phyloP scores from a whole-genome alignment of 208 protist species.

The Leishmania turanica region DNA sequence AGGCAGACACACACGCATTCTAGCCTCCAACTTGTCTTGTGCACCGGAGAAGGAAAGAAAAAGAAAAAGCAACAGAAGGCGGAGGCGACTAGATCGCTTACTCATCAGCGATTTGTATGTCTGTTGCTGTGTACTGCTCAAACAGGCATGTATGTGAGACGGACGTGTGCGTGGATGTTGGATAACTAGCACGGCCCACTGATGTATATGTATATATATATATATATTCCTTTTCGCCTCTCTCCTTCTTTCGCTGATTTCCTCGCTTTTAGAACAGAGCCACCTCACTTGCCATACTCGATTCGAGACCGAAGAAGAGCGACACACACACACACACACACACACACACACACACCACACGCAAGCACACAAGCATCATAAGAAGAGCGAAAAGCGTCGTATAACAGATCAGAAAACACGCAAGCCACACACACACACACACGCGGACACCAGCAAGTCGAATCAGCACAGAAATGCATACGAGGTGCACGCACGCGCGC shows the following conservation, averaged over 20 bases:
- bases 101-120: neutral
- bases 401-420: neutral
- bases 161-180: neutral
- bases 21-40: neutral
- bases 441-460: neutral
- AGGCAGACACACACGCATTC: neutral
- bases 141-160: neutral
- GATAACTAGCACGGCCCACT: neutral
- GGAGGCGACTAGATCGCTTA: neutral
- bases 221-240: neutral
- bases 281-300: too few relatives aligned
- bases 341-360: neutral
- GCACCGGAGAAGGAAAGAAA: neutral
- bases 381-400: neutral
- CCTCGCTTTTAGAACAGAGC: neutral
- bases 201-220: neutral
- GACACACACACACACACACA: neutral
- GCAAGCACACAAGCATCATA: neutral
- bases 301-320: neutral
- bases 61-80: neutral
- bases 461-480: neutral
- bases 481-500: neutral
- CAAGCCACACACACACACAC: neutral
- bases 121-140: neutral
- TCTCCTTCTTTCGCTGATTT: neutral